Evolutionary conservation across 805 yeast species (phyloP), one percentile per base, ranked within the genome.

Genomic region (Pichia ethanolica): DNA sequence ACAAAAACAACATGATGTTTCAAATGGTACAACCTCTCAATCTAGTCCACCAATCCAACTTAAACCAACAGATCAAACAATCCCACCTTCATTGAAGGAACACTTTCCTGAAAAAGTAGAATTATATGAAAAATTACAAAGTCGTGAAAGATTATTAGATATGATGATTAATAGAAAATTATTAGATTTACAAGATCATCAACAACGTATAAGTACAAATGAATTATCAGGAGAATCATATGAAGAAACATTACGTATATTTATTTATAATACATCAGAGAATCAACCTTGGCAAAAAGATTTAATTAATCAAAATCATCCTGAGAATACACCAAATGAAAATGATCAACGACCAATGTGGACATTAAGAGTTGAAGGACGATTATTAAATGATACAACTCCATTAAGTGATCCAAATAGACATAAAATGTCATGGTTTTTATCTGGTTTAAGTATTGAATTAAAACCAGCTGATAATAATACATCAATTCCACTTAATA

Each of bases 301-400:
- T 30, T 30, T 9, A 30, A 20, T 56, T 51, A 14, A 40, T 14
- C 41, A 44, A 37, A 11, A n/a, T 32, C 20, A 37, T 20, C 12
- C 28, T 13, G 14, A 20, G 9, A 5, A 34, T 11, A 10, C 39
- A 26, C 10, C n/a, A 10, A 42, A 46, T 7, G 48, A 51, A 20
- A 51, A 47, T 48, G 45, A 62, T 50, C 42, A 59, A 50, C 62
- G 58, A 4, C 76, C 87, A 3, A 64, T 78, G 1, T 91, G 97
- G 97, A 85, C 93, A 1, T 74, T 91, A 56, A 75, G 95, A 50
- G 77, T 93, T 28, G 98, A 93, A 66, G 99, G 99, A 12, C 73
- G 90, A 51, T 69, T 88, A 27, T 69, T 90, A 20, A 69, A 75
- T 55, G 67, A 63, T 58, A 62, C 62, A 7, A 75, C 71, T 46